Base-by-base conservation (phyloP, 192 early-diverging fungal genomes). In the Phycomyces blakesleeanus region DNA sequence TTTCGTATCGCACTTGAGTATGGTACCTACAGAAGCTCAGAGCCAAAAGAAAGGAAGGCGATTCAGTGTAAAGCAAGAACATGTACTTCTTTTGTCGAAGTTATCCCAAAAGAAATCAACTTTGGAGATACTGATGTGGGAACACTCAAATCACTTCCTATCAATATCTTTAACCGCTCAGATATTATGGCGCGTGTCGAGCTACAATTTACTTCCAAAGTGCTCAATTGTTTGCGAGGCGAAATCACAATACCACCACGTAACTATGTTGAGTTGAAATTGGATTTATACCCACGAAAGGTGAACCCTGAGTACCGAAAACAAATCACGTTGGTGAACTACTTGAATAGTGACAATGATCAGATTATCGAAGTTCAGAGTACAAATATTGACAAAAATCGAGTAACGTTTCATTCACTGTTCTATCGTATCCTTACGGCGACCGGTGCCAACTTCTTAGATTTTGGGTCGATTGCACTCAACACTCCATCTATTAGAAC, bases 301-400 rank as follows among this genome's bases (percentile, higher is more conserved):
- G 88, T 96, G n/a, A 98, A 98, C 61, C 91, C 94, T 3, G 93
- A 96, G 38, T 98, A 98, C 70, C 85, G 92, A 51, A 98, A 98
- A 67, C 92, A 98, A 76, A 85, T 98, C 1, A 95, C 94, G 0
- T 83, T 98, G 18, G 89, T 93, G 50, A 98, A 98, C 70, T 72
- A 87, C 39, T 83, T 89, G 53, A 97, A 97, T 66, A 82, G 89
- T 12, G 84, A 89, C 61, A 94, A 98, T 75, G 91, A 95, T 73
- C 87, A 89, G 70, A 89, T 89, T 24, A 87, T 98, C 20, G 91
- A 96, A 57, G 92, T 98, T 20, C 84, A 87, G 51, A 94, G 94
- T 51, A 93, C 85, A 10, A 96, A 98, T 61, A 91, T 98, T 55
- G 97, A 98, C 78, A 91, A 94, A 66, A 90, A 95, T 60, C 83